Evolutionary conservation across 805 yeast genomes (phyloP), one percentile per base, ranked within the genome.

Genomic region (Candida bentonensis): DNA sequence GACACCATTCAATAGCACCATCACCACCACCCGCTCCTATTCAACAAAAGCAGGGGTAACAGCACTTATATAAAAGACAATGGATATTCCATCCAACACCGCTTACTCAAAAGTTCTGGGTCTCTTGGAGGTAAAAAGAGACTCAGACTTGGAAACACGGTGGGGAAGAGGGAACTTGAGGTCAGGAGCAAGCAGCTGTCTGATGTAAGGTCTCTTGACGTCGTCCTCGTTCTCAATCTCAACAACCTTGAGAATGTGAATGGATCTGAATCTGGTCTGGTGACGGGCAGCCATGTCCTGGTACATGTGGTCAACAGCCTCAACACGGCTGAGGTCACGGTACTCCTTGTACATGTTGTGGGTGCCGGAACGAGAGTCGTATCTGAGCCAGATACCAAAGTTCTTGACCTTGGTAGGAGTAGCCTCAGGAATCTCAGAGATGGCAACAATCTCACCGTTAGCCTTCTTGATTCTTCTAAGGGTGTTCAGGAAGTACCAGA

Each of bases 331-430:
- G 63, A 89, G 94, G 65, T 89, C 98, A 76, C 98, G 87, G 92
- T 86, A 85, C 79, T 92, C 99, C 81, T 92, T 92, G 96, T 92
- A 92, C 96, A 92, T 92, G 94, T 92, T 92, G 94, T 92, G 98
- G 66, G 95, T 88, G 78, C 99, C 99, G 60, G 98, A 92, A 83
- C 99, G 94, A 58, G 99, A 92, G 70, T 92, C 98, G 84, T 92
- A 92, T 79, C 98, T 88, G 71, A 92, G 83, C 99, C 99, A 92
- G 77, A 92, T 72, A 78, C 96, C 98, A 69, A 88, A 92, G 85
- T 88, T 92, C 88, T 92, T 92, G 67, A 92, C 97, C 79, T 85
- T 88, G 74, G 95, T 85, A 74, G 98, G 97, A 78, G 78, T 84
- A 68, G 87, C 74, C 78, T 92, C 99, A 67, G 81, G 67, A 69